Evolutionary conservation across 129 eudicot genomes (phyloP), one percentile per base, ranked within the genome.

Genomic region (Lactuca sativa): DNA sequence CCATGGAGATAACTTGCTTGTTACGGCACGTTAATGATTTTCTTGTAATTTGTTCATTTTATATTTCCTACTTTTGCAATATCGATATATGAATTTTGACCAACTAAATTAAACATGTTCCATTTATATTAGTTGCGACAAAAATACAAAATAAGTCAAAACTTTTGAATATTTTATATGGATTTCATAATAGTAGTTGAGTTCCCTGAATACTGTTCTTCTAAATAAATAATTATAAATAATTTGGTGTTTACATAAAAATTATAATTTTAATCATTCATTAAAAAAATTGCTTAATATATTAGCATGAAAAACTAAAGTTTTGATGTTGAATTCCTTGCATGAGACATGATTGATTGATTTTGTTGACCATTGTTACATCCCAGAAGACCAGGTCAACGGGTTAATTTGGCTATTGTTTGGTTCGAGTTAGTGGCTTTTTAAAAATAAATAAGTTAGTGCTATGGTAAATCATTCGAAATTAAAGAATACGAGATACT

Each of bases 11-110:
- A 34, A 9, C 67, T 41, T 62, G 81, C 75, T 76, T 76, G 69
- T 69, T 61, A 76, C 81, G 81, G 71, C 81, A 76, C 81, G 81
- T 47, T 69, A 61, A 37, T 25, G 30, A 36, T 59, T 59, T 49
- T 54, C 51, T 64, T 17, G 31, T 3, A 65, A 15, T 56, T 31
- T 0, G 14, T 53, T 61, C 13, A 1, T 7, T 3, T 52, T 38
- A 25, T 62, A 5, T 36, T 62, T 73, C 53, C 1, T 2, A 8
- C 11, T 54, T 37, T 6, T n/a, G 15, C 4, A 47, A 47, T 47
- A 47, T 12, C 52, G n/a, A 47, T 47, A 43, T 9, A 47, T 12
- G 52, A 47, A 47, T 3, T 3, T 12, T 47, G 5, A 47, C n/a
- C 12, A 47, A 11, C 15, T 11, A 12, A 47, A 3, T 11, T 11